Base-by-base conservation (phyloP, 441 rosid species). In the Erodium moschatum region DNA sequence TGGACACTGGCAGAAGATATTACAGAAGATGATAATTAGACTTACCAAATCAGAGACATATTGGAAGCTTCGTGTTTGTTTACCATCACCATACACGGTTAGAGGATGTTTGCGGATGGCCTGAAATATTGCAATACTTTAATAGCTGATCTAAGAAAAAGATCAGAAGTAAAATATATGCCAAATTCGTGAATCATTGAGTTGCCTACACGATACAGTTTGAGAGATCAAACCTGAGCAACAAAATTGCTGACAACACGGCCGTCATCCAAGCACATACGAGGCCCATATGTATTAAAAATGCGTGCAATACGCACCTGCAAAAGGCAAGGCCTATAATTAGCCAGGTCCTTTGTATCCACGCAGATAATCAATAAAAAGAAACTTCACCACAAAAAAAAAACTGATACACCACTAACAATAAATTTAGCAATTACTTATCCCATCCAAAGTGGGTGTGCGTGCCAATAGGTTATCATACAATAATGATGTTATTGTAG, bases 191-290 rank as follows among this genome's bases (percentile, higher is more conserved):
- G 38, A 33, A 5, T 5, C 38, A 33, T 33, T 3, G 38, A 33
- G 38, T 50, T 50, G 19, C 18, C 19, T 54, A 54, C 11, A 54
- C 19, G 0, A 1, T 1, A 54, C 10, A 54, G 67, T 18, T 48
- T 20, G 67, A 65, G 78, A 50, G 70, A 73, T 46, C 66, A 61
- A 75, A 93, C 98, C 95, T 93, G 98, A 54, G 98, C 96, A 71
- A 93, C 96, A 77, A 93, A 89, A 79, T 93, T 93, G 87, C 98
- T 93, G 73, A 93, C 98, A 77, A 93, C 98, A 64, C 97, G 98
- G 9, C 98, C 98, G 78, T 93, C 98, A 80, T 93, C 98, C 65
- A 93, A 83, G 77, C 98, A 91, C 97, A 93, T 93, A 64, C 97
- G 90, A 68, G 98, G 98, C 50, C 97, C 98, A 73, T 93, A 93